Conservation (phyloP, 2,329 filamentous ascomycete genomes). For the Talaromyces piceae region DNA sequence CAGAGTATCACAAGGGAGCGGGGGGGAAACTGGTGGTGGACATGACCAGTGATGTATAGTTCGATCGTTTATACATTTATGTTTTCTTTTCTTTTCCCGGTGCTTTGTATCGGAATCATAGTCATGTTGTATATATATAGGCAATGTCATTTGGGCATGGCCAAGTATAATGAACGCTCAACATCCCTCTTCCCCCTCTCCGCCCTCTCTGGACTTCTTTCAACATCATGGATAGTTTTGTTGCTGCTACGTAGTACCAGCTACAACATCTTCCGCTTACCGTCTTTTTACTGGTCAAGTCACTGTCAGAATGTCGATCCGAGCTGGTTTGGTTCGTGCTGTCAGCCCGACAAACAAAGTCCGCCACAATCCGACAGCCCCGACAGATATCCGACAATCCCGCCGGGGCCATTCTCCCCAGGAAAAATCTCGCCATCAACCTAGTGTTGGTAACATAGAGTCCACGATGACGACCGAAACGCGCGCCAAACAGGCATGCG, state of each 20-base stretch:
- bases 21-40: constrained; percentile 14
- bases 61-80: no score
- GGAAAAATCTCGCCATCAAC: not conserved
- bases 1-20: constrained; percentile 12
- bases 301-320: not conserved
- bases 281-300: not conserved
- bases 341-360: not conserved
- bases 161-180: not conserved
- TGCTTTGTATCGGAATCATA: no score
- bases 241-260: no score
- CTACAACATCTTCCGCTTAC: no score
- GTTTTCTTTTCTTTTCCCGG: no score
- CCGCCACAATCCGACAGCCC: not conserved
- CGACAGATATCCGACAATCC: not conserved
- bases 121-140: no score
- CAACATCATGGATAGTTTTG: no score
- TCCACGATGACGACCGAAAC: not conserved
- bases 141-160: no score
- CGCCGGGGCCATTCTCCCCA: not conserved
- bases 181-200: not conserved
- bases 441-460: not conserved
- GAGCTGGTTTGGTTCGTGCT: not conserved
- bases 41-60: not conserved
- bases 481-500: not conserved
- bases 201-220: not conserved